A percentile compares a stretch with the other conserved stretches of the same genome.
phyloP scores from a whole-genome alignment of 2,329 filamentous ascomycete genomes.

The Colletotrichum somersetense region DNA sequence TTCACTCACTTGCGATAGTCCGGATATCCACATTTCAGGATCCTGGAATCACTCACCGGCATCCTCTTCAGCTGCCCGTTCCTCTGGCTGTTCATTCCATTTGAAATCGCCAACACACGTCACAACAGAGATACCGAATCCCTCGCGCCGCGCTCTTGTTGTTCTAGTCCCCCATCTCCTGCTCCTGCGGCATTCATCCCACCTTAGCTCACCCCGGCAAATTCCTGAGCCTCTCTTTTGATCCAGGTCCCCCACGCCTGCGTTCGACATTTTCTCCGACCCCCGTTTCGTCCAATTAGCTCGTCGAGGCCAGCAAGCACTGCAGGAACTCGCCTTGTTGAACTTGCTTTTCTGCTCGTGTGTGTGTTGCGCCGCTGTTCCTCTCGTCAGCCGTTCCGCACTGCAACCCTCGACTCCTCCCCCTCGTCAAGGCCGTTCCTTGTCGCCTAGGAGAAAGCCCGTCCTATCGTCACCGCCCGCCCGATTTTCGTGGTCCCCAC shows the following conservation, averaged over 20 bases:
- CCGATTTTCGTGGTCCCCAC: constrained; percentile 39
- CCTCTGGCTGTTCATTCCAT: constrained; percentile 10
- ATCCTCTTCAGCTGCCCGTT: background rate
- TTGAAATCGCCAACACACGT: constrained; percentile 1
- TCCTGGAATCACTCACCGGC: constrained; percentile 3
- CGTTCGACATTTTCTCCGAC: constrained; percentile 14
- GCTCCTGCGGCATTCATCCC: constrained; percentile 24
- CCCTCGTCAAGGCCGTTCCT: constrained; percentile 33
- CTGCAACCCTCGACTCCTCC: constrained; percentile 23
- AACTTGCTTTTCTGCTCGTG: constrained; percentile 33
- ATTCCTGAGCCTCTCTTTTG: constrained; percentile 37
- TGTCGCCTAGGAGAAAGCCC: constrained; percentile 29
- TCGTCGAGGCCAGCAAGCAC: constrained; percentile 6
- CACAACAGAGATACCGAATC: constrained; percentile 11
- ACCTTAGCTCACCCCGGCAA: constrained; percentile 24
- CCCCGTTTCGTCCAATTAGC: constrained; percentile 20
- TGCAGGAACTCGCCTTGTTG: constrained; percentile 19
- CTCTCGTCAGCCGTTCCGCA: constrained; percentile 30
- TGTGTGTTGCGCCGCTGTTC: constrained; percentile 22
- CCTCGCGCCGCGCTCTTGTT: background rate
- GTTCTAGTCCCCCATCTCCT: background rate
- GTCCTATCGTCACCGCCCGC: constrained; percentile 41
- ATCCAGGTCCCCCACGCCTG: constrained; percentile 32
- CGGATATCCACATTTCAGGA: constrained; percentile 24
- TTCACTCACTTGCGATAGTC: constrained; percentile 10